phyloP scores from a whole-genome alignment of 176 grass and related monocot genomes.

The Avena eriantha region DNA sequence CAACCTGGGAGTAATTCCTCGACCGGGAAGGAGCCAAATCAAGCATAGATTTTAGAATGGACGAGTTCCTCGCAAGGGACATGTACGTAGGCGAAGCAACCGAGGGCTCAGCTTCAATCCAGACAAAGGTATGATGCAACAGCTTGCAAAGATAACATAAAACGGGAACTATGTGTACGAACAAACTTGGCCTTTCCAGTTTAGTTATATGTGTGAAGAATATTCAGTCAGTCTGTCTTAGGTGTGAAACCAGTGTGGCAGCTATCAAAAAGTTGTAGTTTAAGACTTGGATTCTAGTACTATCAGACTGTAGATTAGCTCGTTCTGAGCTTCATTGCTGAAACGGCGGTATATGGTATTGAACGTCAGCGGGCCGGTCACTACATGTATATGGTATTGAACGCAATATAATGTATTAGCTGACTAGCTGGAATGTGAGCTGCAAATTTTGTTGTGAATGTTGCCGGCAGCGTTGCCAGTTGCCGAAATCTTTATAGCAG shows the following conservation, averaged over 20 bases:
- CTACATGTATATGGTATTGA: background rate
- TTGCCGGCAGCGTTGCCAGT: background rate
- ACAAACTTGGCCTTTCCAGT: slow-evolving; percentile 19
- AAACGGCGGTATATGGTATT: background rate
- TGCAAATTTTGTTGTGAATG: slow-evolving; percentile 2
- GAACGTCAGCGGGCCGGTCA: background rate
- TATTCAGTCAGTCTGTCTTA: slow-evolving; percentile 41
- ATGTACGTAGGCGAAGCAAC: slow-evolving; percentile 27
- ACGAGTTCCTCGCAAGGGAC: background rate
- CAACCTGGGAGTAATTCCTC: background rate
- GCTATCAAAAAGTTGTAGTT: slow-evolving; percentile 34
- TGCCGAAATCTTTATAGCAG: background rate
- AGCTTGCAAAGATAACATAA: slow-evolving; percentile 41
- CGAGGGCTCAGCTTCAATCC: slow-evolving; percentile 29
- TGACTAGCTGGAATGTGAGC: background rate
- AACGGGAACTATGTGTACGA: background rate
- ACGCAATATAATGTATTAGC: background rate
- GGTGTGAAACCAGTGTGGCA: background rate
- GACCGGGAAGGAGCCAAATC: background rate
- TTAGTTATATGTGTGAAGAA: slow-evolving; percentile 34
- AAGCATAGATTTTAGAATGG: slow-evolving; percentile 32
- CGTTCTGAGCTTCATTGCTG: slow-evolving; percentile 30
- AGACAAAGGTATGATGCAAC: background rate
- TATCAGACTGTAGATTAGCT: slow-evolving; percentile 21
- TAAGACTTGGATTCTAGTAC: slow-evolving; percentile 23